These are phyloP conservation scores for Phytophthora agathidicida DNA, from an alignment of 352 stramenopile genomes.

Conservation along the genomic window DNA sequence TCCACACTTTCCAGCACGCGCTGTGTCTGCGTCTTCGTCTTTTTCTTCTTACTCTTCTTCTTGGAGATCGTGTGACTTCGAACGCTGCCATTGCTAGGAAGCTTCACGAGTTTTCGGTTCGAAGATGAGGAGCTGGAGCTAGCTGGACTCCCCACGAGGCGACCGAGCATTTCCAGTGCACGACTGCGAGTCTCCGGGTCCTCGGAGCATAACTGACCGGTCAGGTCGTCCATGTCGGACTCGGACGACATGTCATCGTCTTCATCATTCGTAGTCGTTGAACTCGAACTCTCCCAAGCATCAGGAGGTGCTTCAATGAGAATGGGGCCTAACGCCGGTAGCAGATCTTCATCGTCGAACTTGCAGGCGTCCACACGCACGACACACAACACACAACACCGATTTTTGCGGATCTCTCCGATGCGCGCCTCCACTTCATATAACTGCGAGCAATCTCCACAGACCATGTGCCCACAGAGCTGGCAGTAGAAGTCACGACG, in stretches of 20 bases:
- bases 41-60: constrained; percentile 24
- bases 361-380: constrained; percentile 53
- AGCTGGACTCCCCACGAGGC: constrained; percentile 33
- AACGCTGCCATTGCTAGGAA: constrained; percentile 12
- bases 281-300: constrained; percentile 36
- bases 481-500: constrained; percentile 56
- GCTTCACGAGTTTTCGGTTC: constrained; percentile 23
- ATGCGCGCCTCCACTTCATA: constrained; percentile 55
- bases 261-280: constrained; percentile 16
- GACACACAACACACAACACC: constrained; percentile 53
- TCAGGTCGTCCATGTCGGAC: constrained; percentile 37
- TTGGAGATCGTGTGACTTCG: constrained; percentile 5
- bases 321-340: constrained; percentile 39
- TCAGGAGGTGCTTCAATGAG: constrained; percentile 45
- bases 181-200: constrained; percentile 46
- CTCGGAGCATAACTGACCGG: constrained; percentile 46
- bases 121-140: constrained; percentile 27
- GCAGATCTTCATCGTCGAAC: constrained; percentile 57
- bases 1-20: constrained; percentile 46
- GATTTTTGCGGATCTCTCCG: constrained; percentile 52
- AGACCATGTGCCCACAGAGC: constrained; percentile 56
- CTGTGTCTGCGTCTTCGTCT: constrained; percentile 34
- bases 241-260: constrained; percentile 32
- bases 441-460: constrained; percentile 46
- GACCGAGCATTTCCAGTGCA: constrained; percentile 50